A percentile compares a stretch with the other conserved stretches of the same genome.
Evolutionary conservation across 2,329 filamentous ascomycete species (phyloP).

Genomic region (Trichoderma cornu-damae): DNA sequence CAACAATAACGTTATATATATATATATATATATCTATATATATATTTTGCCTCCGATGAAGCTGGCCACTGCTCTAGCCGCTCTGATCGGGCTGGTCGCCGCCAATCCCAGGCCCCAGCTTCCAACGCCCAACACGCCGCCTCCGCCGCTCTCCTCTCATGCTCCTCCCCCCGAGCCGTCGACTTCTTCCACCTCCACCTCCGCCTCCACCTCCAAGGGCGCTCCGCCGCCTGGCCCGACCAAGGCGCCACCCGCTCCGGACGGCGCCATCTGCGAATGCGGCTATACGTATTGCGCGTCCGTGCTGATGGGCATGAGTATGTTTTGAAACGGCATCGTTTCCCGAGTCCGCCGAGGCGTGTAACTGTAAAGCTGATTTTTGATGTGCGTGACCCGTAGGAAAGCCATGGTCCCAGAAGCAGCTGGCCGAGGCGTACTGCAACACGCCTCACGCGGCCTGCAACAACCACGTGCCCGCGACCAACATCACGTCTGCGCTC

Average conservation of each 20-base stretch:
- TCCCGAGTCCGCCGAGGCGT: too few species aligned
- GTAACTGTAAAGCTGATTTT: not conserved
- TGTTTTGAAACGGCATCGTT: too few species aligned
- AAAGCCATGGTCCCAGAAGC: conserved; percentile 32
- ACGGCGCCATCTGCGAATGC: conserved; percentile 36
- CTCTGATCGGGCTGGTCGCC: conserved; percentile 24
- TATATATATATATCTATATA: too few species aligned
- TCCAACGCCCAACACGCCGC: conserved; percentile 23
- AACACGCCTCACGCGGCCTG: conserved; percentile 35
- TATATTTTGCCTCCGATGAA: conserved; percentile 31
- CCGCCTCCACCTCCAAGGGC: conserved; percentile 9
- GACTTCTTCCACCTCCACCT: conserved; percentile 14
- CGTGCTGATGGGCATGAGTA: conserved; percentile 37
- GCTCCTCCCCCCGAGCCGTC: conserved; percentile 20
- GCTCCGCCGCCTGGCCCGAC: conserved; percentile 20
- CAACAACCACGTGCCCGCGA: conserved; percentile 28
- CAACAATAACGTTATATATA: too few species aligned
- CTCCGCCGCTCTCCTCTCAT: conserved; percentile 25
- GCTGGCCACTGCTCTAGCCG: conserved; percentile 22
- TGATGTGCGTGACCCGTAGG: conserved; percentile 22
- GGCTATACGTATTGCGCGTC: conserved; percentile 40
- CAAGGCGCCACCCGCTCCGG: conserved; percentile 22
- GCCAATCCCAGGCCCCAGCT: conserved; percentile 26
- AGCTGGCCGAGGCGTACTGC: conserved; percentile 36
- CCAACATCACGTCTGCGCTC: conserved; percentile 31